phyloP scores from a whole-genome alignment of 192 early-diverging fungal genomes.

The Backusella macrospora region DNA sequence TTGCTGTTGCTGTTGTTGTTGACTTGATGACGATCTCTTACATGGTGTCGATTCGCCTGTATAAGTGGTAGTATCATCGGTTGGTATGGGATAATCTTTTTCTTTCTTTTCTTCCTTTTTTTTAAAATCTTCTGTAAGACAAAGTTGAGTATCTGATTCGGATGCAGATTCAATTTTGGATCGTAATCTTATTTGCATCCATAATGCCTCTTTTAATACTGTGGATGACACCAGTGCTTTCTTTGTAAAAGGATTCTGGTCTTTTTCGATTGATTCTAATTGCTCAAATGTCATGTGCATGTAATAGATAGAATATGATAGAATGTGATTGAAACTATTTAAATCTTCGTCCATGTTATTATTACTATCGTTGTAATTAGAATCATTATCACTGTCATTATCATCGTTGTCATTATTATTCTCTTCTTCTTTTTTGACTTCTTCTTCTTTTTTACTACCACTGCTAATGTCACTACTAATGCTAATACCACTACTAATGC shows the following conservation, averaged over 20 bases:
- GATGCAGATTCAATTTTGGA: conserved; percentile 43
- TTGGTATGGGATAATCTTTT: conserved; percentile 31
- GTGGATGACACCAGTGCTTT: conserved; percentile 36
- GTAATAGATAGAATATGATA: conserved; percentile 50
- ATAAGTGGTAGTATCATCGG: conserved; percentile 39
- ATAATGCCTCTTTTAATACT: conserved; percentile 51
- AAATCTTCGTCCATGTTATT: background rate
- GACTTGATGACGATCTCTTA: too few relatives aligned
- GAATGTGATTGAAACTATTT: conserved; percentile 32
- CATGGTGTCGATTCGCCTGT: conserved; percentile 32
- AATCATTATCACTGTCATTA: background rate
- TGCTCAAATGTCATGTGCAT: conserved; percentile 61
- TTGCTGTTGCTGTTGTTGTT: too few relatives aligned
- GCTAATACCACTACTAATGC: too few relatives aligned
- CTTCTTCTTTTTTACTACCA: too few relatives aligned
- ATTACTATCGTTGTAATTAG: background rate
- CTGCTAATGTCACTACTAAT: too few relatives aligned
- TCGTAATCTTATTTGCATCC: conserved; percentile 55
- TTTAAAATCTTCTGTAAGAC: conserved; percentile 22
- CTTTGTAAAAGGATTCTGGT: conserved; percentile 42
- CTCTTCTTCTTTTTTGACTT: too few relatives aligned
- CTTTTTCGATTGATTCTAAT: conserved; percentile 44
- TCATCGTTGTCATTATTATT: too few relatives aligned
- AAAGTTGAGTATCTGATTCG: conserved; percentile 37
- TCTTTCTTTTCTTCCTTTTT: background rate